These are phyloP conservation scores for Biscogniauxia sp. DNA, from an alignment of 2,329 filamentous ascomycete species.

Conservation along the genomic window DNA sequence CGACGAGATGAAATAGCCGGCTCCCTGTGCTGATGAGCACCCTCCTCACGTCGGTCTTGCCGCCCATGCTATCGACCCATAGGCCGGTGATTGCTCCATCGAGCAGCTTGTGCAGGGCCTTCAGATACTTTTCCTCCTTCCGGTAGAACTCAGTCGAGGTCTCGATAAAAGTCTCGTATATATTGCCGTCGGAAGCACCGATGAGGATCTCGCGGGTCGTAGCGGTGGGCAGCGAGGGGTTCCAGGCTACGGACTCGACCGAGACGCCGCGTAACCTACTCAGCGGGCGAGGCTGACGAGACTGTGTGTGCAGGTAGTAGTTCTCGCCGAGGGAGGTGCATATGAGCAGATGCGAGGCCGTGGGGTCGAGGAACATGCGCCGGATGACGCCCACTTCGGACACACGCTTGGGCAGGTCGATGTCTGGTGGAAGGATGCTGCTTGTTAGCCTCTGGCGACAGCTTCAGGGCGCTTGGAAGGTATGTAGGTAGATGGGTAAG, in stretches of 20 bases:
- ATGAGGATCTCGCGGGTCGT: conserved; percentile 93
- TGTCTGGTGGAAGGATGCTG: conserved; percentile 58
- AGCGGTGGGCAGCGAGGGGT: conserved; percentile 85
- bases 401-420: conserved; percentile 91
- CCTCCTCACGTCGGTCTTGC: conserved; percentile 68
- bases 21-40: conserved; percentile 78
- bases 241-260: conserved; percentile 93
- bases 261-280: conserved; percentile 79
- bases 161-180: conserved; percentile 95
- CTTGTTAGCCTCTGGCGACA: conserved; percentile 10
- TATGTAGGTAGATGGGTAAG: conserved; percentile 21
- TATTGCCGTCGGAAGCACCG: conserved; percentile 87
- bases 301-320: conserved; percentile 96
- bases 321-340: conserved; percentile 91
- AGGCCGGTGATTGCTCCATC: conserved; percentile 83
- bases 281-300: conserved; percentile 79
- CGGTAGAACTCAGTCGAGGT: conserved; percentile 92
- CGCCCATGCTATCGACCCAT: conserved; percentile 73
- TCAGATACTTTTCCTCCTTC: conserved; percentile 89
- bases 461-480: neutral
- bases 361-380: conserved; percentile 96
- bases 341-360: conserved; percentile 89
- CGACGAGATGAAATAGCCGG: conserved; percentile 76
- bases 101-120: conserved; percentile 75
- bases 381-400: conserved; percentile 89